phyloP scores from a whole-genome alignment of 139 green algal species.

The Haematococcus lacustris region DNA sequence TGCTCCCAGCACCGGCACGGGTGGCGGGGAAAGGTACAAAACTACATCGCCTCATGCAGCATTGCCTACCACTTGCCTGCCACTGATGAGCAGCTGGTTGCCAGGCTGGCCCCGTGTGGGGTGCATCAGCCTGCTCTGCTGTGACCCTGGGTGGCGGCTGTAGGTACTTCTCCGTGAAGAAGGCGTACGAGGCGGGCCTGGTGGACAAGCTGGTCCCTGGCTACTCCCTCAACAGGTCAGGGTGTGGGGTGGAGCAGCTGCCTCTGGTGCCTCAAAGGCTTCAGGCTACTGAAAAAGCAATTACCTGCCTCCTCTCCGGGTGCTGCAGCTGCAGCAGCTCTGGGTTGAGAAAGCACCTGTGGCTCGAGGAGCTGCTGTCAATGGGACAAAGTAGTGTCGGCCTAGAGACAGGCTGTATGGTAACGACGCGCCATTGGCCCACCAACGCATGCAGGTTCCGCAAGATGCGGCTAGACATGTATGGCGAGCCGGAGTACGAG shows the following conservation, averaged over 20 bases:
- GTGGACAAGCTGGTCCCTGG: constrained; percentile 59
- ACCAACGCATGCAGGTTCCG: constrained; percentile 47
- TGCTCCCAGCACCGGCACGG: no score
- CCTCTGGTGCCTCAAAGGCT: background rate
- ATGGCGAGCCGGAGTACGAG: constrained; percentile 8
- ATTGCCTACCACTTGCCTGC: no score
- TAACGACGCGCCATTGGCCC: background rate
- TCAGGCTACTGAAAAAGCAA: background rate
- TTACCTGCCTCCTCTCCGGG: background rate
- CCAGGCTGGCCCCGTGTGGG: no score
- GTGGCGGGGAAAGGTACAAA: no score
- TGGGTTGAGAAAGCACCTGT: background rate
- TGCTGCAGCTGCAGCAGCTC: background rate
- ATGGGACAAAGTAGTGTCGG: background rate
- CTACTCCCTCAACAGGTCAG: constrained; percentile 40
- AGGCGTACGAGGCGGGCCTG: constrained; percentile 53
- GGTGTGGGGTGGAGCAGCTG: background rate
- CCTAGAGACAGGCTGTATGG: background rate
- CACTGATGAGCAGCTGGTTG: no score
- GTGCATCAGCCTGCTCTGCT: no score
- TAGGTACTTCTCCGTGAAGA: constrained; percentile 47
- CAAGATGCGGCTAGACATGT: constrained; percentile 38
- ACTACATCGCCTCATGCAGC: no score
- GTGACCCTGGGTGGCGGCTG: no score
- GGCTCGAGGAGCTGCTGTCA: background rate